These are phyloP conservation scores for Herpotrichia juniperi DNA, from an alignment of 2,329 filamentous ascomycete species.

Conservation along the genomic window DNA sequence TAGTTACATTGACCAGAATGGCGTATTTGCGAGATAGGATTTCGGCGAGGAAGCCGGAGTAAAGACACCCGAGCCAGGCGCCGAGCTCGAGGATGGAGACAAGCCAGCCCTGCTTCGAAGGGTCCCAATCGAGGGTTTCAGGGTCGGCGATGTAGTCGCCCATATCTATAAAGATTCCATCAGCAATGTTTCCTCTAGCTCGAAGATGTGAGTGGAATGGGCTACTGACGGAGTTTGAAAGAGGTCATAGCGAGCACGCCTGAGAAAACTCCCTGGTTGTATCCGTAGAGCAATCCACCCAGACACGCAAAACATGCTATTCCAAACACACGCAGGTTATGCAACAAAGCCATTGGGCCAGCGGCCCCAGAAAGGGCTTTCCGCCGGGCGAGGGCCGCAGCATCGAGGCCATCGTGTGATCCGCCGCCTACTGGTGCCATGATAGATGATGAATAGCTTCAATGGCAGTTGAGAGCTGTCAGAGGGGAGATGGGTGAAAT, in stretches of 20 bases:
- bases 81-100: conserved; percentile 75
- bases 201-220: neutral
- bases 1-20: conserved; percentile 67
- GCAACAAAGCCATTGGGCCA: conserved; percentile 57
- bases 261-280: conserved; percentile 79
- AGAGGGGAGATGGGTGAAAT: neutral
- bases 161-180: conserved; percentile 44
- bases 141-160: conserved; percentile 41
- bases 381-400: conserved; percentile 49
- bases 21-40: conserved; percentile 71
- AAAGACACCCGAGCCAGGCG: conserved; percentile 75
- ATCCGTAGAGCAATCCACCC: conserved; percentile 66
- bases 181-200: no score
- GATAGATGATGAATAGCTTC: conserved; percentile 2
- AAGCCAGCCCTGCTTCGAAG: conserved; percentile 55
- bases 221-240: conserved; percentile 49
- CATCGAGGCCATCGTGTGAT: conserved; percentile 42
- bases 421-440: conserved; percentile 47
- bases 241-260: conserved; percentile 64
- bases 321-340: conserved; percentile 60
- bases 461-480: conserved; percentile 1
- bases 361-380: conserved; percentile 46
- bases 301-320: conserved; percentile 62
- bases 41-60: conserved; percentile 75
- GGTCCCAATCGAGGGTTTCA: conserved; percentile 32